These are phyloP conservation scores for Fonsecaea erecta DNA, from an alignment of 2,329 filamentous ascomycete species.

Conservation along the genomic window DNA sequence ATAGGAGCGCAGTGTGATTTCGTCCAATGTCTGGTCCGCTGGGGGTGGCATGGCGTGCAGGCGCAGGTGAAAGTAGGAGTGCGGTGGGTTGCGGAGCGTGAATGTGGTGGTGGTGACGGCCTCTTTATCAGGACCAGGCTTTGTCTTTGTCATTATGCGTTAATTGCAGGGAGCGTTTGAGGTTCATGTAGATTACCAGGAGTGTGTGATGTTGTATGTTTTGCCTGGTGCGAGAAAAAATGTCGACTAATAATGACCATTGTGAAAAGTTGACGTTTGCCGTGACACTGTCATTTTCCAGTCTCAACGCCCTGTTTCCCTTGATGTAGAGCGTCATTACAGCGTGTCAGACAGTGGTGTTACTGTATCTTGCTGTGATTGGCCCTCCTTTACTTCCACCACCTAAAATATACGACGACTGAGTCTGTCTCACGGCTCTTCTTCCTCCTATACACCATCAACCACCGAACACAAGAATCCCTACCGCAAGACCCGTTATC, in stretches of 20 bases:
- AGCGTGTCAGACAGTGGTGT: background rate
- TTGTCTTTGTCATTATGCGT: background rate
- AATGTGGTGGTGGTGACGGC: slow-evolving; percentile 22
- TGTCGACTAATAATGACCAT: no score
- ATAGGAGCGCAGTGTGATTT: slow-evolving; percentile 53
- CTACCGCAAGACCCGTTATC: no score
- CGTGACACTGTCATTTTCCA: background rate
- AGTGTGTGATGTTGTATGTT: background rate
- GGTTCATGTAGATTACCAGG: background rate
- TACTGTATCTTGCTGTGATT: background rate
- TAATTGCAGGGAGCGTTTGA: background rate
- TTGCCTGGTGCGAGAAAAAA: background rate
- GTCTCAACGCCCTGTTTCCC: background rate
- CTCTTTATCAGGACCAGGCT: background rate
- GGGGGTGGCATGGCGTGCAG: slow-evolving; percentile 25
- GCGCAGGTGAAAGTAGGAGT: slow-evolving; percentile 41
- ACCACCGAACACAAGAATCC: background rate
- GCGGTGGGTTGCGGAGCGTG: slow-evolving; percentile 39
- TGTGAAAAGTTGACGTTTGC: no score
- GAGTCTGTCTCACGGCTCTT: background rate
- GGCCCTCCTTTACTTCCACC: background rate
- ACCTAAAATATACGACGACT: background rate
- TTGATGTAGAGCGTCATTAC: background rate
- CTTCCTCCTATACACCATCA: background rate
- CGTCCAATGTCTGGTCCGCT: slow-evolving; percentile 43